A percentile compares a stretch with the other conserved stretches of the same genome.
phyloP scores from a whole-genome alignment of 345 rosid genomes.

The Mallotus nudiflorus region DNA sequence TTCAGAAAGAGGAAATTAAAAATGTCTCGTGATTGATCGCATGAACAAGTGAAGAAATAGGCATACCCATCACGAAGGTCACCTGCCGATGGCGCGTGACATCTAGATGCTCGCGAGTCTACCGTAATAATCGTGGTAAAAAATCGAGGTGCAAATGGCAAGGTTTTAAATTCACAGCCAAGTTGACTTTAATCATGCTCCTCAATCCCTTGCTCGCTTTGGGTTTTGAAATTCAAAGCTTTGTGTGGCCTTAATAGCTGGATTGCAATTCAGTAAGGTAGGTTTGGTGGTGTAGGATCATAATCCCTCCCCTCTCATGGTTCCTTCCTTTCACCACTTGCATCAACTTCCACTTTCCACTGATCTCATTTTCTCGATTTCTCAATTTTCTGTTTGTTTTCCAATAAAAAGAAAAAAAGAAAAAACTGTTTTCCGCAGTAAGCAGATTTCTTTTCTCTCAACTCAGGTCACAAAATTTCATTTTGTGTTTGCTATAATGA shows the following conservation, averaged over 20 bases:
- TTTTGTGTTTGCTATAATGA: neutral
- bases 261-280: slow-evolving; percentile 26
- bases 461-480: neutral
- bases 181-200: slow-evolving; percentile 16
- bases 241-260: too few relatives aligned
- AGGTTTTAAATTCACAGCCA: slow-evolving; percentile 6
- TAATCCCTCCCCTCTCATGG: neutral
- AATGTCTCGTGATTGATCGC: too few relatives aligned
- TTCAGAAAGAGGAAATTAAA: too few relatives aligned
- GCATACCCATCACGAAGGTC: slow-evolving; percentile 17
- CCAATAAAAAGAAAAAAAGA: slow-evolving; percentile 23
- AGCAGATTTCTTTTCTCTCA: neutral
- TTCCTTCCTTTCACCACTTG: neutral
- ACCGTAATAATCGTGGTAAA: slow-evolving; percentile 26
- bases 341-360: neutral
- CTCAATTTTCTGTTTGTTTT: slow-evolving; percentile 9
- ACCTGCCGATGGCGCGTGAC: slow-evolving; percentile 21
- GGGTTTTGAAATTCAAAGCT: too few relatives aligned
- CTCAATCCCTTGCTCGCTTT: too few relatives aligned
- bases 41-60: too few relatives aligned
- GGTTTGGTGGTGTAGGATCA: slow-evolving; percentile 15
- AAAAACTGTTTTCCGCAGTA: neutral
- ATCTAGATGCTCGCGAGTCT: slow-evolving; percentile 12
- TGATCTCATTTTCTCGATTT: neutral
- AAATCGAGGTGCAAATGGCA: slow-evolving; percentile 13